Base-by-base conservation (phyloP, 257 asterid species). In the Fraxinus americana region DNA sequence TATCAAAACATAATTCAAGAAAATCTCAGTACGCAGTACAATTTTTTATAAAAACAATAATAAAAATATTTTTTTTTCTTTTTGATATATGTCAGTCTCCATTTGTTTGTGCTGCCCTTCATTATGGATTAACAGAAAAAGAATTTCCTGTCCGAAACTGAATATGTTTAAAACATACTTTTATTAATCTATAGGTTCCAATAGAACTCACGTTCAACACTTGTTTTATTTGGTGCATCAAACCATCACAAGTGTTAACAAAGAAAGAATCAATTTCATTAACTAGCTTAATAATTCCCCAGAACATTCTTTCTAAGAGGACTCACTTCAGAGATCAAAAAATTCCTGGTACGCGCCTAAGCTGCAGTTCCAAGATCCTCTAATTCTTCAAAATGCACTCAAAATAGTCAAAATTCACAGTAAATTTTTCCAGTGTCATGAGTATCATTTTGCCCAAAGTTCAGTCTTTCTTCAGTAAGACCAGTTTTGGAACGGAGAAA, bases 401-500 rank as follows among this genome's bases (percentile, higher is more conserved):
- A 32, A 23, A 27, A 8, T 25, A 34, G 12, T 23, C 69, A 63
- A 63, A 63, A 11, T 27, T 63, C 69, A 63, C 19, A 27, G 69
- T 27, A 63, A 25, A 8, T 23, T 63, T 27, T 61, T 25, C 36
- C 69, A 63, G 69, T 63, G 32, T 9, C 29, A 21, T 34, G 50
- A 21, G 73, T 79, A 11, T 70, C 19, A 32, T 41, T 41, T 72
- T 72, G 23, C 50, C 70, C 78, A 16, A 19, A 67, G 29, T 48
- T 50, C 70, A 67, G 35, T 63, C 36, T 63, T 27, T 23, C 16
- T 63, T 23, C 35, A 25, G 35, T 27, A 12, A 27, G 35, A 25
- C 69, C 69, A 27, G 36, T 25, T 27, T 25, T 11, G 69, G 69
- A 63, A 10, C 67, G 23, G 27, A 59, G 16, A 63, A 38, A 66